Evolutionary conservation across 192 early-diverging fungal species (phyloP).

Genomic region (Umbelopsis sp.): DNA sequence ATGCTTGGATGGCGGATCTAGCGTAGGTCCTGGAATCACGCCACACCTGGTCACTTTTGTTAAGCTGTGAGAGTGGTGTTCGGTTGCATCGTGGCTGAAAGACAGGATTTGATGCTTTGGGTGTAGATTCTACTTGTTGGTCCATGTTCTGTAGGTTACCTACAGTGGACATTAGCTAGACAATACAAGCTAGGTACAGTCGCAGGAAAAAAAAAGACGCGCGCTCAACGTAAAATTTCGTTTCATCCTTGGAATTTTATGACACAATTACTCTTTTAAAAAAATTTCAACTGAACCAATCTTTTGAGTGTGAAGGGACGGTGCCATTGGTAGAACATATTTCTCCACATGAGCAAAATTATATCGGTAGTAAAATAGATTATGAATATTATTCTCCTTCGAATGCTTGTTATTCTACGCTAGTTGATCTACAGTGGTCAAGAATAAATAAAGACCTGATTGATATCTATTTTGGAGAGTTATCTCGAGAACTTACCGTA

Average conservation of each 20-base stretch:
- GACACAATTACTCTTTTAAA: neutral
- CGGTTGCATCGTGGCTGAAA: slow-evolving; percentile 6
- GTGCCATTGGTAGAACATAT: too few relatives aligned
- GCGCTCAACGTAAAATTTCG: neutral
- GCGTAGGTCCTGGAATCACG: slow-evolving; percentile 12
- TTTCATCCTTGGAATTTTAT: neutral
- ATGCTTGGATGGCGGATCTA: slow-evolving; percentile 6
- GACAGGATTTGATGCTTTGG: neutral
- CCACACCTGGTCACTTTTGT: neutral
- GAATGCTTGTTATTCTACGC: too few relatives aligned
- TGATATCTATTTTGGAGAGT: too few relatives aligned
- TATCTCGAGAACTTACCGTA: too few relatives aligned
- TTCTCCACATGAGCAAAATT: too few relatives aligned
- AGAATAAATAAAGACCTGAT: too few relatives aligned
- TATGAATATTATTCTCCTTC: too few relatives aligned
- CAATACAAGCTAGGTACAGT: neutral
- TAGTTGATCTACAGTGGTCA: too few relatives aligned
- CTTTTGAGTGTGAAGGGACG: too few relatives aligned
- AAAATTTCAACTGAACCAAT: too few relatives aligned
- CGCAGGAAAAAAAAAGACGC: neutral
- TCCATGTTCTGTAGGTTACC: neutral
- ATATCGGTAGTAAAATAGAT: too few relatives aligned
- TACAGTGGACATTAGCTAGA: slow-evolving; percentile 9
- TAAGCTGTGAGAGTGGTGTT: neutral
- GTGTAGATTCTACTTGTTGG: neutral